Evolutionary conservation across 306 rosid genomes (phyloP).

Genomic region (Rubus parviflorus): DNA sequence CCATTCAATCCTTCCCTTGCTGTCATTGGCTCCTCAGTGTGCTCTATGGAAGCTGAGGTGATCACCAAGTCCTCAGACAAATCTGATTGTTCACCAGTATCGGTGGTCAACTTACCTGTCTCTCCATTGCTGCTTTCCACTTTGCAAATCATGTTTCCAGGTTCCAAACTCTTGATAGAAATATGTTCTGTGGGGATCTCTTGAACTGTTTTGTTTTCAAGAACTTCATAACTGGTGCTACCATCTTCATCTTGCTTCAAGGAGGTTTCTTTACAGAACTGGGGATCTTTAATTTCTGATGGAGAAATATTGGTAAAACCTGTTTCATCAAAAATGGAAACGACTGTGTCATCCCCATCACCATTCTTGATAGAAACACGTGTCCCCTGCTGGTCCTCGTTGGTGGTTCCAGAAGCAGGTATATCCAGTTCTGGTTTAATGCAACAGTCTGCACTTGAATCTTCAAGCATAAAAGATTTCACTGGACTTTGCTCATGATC

Average conservation of each 20-base stretch:
- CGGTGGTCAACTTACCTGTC: conserved; percentile 22
- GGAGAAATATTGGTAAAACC: conserved; percentile 20
- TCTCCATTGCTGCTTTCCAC: conserved; percentile 29
- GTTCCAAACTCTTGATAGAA: conserved; percentile 29
- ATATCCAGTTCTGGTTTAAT: conserved; percentile 9
- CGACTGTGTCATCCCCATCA: conserved; percentile 24
- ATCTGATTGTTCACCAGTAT: conserved; percentile 25
- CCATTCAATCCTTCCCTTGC: conserved; percentile 29
- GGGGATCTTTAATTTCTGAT: conserved; percentile 33
- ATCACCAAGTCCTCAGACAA: conserved; percentile 29
- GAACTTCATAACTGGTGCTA: conserved; percentile 35
- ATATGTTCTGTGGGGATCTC: conserved; percentile 29
- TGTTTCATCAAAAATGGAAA: neutral
- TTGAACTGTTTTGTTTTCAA: conserved; percentile 25
- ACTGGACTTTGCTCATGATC: conserved; percentile 28
- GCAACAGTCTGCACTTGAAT: conserved; percentile 18
- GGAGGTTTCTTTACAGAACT: conserved; percentile 23
- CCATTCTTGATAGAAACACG: conserved; percentile 25
- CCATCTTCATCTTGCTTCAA: conserved; percentile 27
- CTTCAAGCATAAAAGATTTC: conserved; percentile 24
- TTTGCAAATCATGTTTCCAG: conserved; percentile 20
- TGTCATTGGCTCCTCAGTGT: conserved; percentile 16
- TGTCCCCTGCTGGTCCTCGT: conserved; percentile 30
- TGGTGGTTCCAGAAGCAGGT: conserved; percentile 24
- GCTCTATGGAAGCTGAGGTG: conserved; percentile 37